Base-by-base conservation (phyloP, 805 yeast genomes). In the Saccharomycopsis amapae region DNA sequence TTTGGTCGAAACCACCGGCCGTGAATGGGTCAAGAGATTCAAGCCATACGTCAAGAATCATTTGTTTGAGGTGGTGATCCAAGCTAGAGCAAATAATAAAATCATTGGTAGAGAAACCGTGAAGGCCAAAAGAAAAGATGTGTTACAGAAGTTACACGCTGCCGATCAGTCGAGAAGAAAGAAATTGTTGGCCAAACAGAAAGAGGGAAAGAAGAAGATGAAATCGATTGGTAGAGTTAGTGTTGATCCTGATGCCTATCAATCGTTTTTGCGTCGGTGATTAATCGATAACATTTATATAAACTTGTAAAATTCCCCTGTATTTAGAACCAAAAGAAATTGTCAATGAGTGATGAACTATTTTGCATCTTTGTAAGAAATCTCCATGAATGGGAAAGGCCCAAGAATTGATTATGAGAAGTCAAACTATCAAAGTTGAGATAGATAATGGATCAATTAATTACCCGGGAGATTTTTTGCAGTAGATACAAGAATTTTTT, bases 81-180 rank as follows among this genome's bases (percentile, higher is more conserved):
- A 90, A 60, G 96, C 97, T 3, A 74, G 76, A 54, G 89, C 90
- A 12, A 83, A 81, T 49, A 77, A 75, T 56, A 80, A 81, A 58
- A 79, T 88, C 22, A 71, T 90, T 6, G 96, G 97, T 1, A 69
- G 98, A 52, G 96, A 90, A 58, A 89, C 97, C 0, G 85, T 93
- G 52, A 85, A 86, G 61, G 97, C 97, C 4, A 77, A 86, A 59
- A 71, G 96, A 50, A 90, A 90, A 64, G 97, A 90, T 63, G 98
- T 90, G n/a, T 70, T 93, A 45, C 95, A 93, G 24, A 85, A 79
- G 58, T 67, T 93, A 50, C 97, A 90, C 63, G 98, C 97, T 0
- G 80, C 96, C 17, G 98, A 90, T 67, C 76, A 89, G 28, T 76
- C 94, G 0, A 73, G 98, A 66, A 73, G 96, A 51, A 88, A 88